Evolutionary conservation across 805 yeast genomes (phyloP), one percentile per base, ranked within the genome.

Genomic region (Schwanniomyces pseudopolymorphus): DNA sequence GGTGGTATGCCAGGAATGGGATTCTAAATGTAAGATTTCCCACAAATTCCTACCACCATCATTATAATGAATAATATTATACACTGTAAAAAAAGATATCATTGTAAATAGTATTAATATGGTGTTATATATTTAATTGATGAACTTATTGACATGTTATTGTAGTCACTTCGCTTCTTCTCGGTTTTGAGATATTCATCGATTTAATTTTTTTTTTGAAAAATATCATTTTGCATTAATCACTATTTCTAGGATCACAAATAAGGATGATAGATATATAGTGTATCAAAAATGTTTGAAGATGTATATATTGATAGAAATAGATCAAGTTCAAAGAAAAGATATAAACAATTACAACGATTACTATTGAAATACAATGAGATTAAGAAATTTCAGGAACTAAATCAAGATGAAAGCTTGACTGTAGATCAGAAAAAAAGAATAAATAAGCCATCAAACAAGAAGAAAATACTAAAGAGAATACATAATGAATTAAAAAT

Each of bases 1-100:
- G 73, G 67, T 43, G 69, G 69, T 39, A 64, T 64, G 69, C 62
- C 62, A 47, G 69, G 69, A 22, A 64, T 64, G 69, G 52, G 64
- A 42, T 61, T 61, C 61, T 61, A 55, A 59, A 31, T 48, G 33
- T 24, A 33, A 25, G 4, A 17, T 10, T 33, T 6, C 28, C 9
- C 20, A 31, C 9, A 14, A 31, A 21, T 9, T 36, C 14, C 24
- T 33, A 11, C 39, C 11, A 20, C 39, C 22, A 20, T n/a, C 39
- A 22, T 38, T 22, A 22, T 38, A 24, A 38, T 38, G 40, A 22
- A 22, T 22, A 22, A 38, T 24, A 38, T 22, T 38, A 16, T 16
- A 24, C 27, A 16, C 40, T 38, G 24, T 38, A 38, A 10, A 22
- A 38, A 38, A 38, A 31, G 35, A 31, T 31, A 22, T 38, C 28